Evolutionary conservation across 805 yeast genomes (phyloP), one percentile per base, ranked within the genome.

Genomic region (Ascoidea asiatica): DNA sequence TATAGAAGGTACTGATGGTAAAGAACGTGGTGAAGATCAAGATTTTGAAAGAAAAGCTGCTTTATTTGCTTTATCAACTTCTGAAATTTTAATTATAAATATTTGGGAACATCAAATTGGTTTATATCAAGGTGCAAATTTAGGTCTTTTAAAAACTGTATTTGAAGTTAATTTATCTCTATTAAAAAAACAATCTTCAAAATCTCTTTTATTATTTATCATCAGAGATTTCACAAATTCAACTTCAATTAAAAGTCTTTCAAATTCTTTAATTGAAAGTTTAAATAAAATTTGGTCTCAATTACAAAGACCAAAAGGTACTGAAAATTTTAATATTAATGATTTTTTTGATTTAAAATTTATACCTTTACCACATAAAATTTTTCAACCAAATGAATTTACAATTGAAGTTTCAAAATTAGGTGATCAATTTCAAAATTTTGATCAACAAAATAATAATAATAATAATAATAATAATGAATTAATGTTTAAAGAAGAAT

Each of bases 51-150:
- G 98, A 46, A 92, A 92, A 54, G 89, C 96, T 1, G 97, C 97
- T 0, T 66, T 92, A 39, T 92, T 92, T 67, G 97, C 98, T 0
- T 67, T 92, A 49, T 77, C 97, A 8, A 89, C 96, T 0, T 79
- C 92, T 15, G 97, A 92, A 57, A 79, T 89, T 4, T 69, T 92
- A 53, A 87, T 92, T 48, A 82, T 92, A 39, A 92, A 92, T 61
- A 77, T 90, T 57, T 92, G 97, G 97, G 98, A 92, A 60, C 83
- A 86, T 53, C 98, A 92, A 62, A 88, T 92, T 46, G 98, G 98
- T 7, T 69, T 92, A 39, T 92, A 92, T 58, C 97, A 90, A 60
- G 98, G 98, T 43, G 97, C 97, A 20, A 92, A 92, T 57, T 83
- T 92, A 95, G 97, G 92, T 1, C 66, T 92, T 40, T 69, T 92